These are phyloP conservation scores for Cicer cuneatum DNA, from an alignment of 306 rosid species.

Conservation along the genomic window DNA sequence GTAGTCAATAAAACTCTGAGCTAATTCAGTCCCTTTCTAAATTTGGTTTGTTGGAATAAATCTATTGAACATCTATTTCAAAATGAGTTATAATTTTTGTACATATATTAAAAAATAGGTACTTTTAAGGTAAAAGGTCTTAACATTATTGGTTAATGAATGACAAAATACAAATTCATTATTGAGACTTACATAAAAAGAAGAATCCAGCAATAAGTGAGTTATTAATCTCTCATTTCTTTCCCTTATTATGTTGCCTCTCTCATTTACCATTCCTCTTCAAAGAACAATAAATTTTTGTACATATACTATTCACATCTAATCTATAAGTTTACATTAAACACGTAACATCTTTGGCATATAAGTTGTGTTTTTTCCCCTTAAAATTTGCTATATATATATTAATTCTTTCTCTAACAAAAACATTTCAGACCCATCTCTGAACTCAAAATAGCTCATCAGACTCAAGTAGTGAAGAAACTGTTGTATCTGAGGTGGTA, in stretches of 20 bases:
- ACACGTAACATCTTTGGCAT: background rate
- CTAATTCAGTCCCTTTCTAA: too few relatives aligned
- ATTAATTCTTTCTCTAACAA: conserved; percentile 21
- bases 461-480: conserved; percentile 67
- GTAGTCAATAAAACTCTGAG: too few relatives aligned
- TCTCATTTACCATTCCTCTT: conserved; percentile 28
- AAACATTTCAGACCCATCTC: conserved; percentile 19
- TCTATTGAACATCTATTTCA: too few relatives aligned
- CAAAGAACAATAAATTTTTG: conserved; percentile 45
- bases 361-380: background rate
- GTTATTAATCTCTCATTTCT: conserved; percentile 7
- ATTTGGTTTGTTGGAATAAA: too few relatives aligned
- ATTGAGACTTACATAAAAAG: background rate
- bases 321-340: conserved; percentile 33
- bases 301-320: conserved; percentile 51
- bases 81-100: too few relatives aligned
- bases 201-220: background rate
- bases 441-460: conserved; percentile 41
- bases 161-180: conserved; percentile 31
- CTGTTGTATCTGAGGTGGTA: conserved; percentile 75
- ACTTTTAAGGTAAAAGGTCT: too few relatives aligned
- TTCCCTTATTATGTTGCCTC: conserved; percentile 13
- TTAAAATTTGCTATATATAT: conserved; percentile 22
- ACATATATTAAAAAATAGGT: too few relatives aligned
- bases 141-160: conserved; percentile 36